These are phyloP conservation scores for Ceratocystis alfenasii DNA, from an alignment of 2,329 filamentous ascomycete species.

Conservation along the genomic window DNA sequence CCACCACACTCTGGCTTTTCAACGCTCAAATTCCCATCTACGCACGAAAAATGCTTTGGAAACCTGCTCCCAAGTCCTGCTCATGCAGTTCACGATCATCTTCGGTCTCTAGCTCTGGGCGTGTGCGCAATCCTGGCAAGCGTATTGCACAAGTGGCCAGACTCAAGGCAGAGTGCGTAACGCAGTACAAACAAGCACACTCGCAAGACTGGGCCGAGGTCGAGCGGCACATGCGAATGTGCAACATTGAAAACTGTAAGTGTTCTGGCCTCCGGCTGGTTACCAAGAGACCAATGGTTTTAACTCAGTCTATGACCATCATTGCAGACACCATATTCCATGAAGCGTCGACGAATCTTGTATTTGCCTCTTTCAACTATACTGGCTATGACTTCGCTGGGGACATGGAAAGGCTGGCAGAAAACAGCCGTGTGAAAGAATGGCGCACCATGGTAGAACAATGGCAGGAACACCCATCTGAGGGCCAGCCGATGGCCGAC, in stretches of 20 bases:
- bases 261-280: constrained; percentile 17
- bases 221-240: constrained; percentile 60
- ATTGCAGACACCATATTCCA: constrained; percentile 58
- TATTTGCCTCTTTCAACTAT: constrained; percentile 71
- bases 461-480: constrained; percentile 45
- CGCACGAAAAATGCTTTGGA: constrained; percentile 12
- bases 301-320: not conserved
- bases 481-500: not conserved
- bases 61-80: constrained; percentile 12
- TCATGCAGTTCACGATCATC: constrained; percentile 9
- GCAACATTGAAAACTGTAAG: constrained; percentile 61
- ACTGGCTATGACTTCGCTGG: constrained; percentile 58
- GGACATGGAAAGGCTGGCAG: constrained; percentile 66
- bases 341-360: constrained; percentile 47
- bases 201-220: constrained; percentile 68
- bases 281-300: not conserved
- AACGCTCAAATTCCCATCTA: not conserved
- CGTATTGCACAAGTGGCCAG: constrained; percentile 62
- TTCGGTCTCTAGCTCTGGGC: constrained; percentile 2
- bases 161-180: constrained; percentile 53
- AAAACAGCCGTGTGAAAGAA: constrained; percentile 58
- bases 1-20: too few species aligned
- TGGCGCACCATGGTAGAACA: constrained; percentile 75
- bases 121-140: constrained; percentile 4
- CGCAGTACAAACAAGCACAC: constrained; percentile 63